Base-by-base conservation (phyloP, 192 early-diverging fungal genomes). In the Rhizophagus prolifer region DNA sequence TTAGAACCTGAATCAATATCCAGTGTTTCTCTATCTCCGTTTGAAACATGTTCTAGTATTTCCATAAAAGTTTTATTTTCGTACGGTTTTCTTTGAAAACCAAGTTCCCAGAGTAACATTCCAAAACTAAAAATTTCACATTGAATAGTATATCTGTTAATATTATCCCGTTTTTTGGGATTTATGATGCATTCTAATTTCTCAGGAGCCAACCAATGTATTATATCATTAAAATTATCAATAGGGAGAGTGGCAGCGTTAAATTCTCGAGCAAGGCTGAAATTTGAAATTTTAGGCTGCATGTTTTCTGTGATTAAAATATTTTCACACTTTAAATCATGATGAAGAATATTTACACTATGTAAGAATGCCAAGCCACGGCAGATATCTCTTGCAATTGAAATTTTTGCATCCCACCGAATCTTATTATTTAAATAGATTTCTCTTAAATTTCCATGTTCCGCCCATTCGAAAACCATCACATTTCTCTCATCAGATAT, bases 401-500 rank as follows among this genome's bases (percentile, higher is more conserved):
- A 21, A 7, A 67, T 34, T 58, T 76, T 76, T 5, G 19, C 30
- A 0, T n/a, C 23, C 64, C 75, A 76, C 0, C 19, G 19, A 58
- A 76, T 58, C 25, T 68, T 30, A 21, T 30, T 8, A 12, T 26
- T 21, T n/a, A 14, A 1, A 58, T 76, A 76, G 1, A 67, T 14
- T 23, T 66, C 47, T 54, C 41, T 25, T 8, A 67, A 44, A 50
- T 28, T 58, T 66, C 64, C 75, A 13, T 7, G 19, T 67, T 76
- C 75, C 9, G 75, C 64, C 75, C 75, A 76, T 58, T 76, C 75
- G 25, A 76, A 54, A 41, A 76, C 75, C 64, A 67, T 76, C 1
- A 76, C 75, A 9, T 21, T 19, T 3, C 3, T 6, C 21, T 28
- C 64, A 10, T 38, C n/a, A n/a, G n/a, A 44, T 19, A 76, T 5